Percentiles rank a stretch among this genome's conserved stretches.
These are phyloP conservation scores for Abortiporus biennis DNA, from an alignment of 1,284 basidiomycete genomes.

Conservation along the genomic window DNA sequence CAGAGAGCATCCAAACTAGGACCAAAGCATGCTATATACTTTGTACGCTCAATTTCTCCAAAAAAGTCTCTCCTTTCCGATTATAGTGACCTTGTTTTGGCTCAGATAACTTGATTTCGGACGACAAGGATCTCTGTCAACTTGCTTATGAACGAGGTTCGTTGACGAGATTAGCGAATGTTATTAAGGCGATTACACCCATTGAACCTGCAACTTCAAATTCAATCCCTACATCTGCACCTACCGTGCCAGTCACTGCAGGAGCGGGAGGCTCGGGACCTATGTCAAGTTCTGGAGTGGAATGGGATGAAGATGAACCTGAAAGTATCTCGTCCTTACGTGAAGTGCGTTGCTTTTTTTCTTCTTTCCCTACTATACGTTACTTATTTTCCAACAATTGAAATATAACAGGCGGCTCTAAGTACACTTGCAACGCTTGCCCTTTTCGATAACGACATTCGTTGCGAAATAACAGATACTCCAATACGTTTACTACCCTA, in stretches of 20 bases:
- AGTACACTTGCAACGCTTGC: conserved; percentile 66
- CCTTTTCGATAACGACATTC: conserved; percentile 65
- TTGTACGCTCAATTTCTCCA: conserved; percentile 35
- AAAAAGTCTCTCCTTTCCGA: background rate
- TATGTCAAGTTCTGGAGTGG: no score
- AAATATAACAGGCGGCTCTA: conserved; percentile 51
- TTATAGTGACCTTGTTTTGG: background rate
- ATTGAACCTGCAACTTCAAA: conserved; percentile 22
- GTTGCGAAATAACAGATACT: conserved; percentile 57
- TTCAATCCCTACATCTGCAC: no score
- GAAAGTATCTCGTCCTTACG: conserved; percentile 51
- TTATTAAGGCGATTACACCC: conserved; percentile 51
- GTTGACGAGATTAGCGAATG: conserved; percentile 38
- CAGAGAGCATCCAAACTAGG: conserved; percentile 35
- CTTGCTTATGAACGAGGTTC: conserved; percentile 61
- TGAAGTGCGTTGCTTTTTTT: conserved; percentile 43
- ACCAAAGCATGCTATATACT: conserved; percentile 69
- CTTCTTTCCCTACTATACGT: background rate
- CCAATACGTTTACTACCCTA: conserved; percentile 46
- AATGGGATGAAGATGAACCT: conserved; percentile 57
- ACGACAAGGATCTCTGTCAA: conserved; percentile 61
- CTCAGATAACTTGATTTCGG: conserved; percentile 64
- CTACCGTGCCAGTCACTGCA: no score
- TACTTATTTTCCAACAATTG: background rate
- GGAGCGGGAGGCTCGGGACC: no score